Evolutionary conservation across 2,329 filamentous ascomycete genomes (phyloP).

Genomic region (Aureobasidium sp.): DNA sequence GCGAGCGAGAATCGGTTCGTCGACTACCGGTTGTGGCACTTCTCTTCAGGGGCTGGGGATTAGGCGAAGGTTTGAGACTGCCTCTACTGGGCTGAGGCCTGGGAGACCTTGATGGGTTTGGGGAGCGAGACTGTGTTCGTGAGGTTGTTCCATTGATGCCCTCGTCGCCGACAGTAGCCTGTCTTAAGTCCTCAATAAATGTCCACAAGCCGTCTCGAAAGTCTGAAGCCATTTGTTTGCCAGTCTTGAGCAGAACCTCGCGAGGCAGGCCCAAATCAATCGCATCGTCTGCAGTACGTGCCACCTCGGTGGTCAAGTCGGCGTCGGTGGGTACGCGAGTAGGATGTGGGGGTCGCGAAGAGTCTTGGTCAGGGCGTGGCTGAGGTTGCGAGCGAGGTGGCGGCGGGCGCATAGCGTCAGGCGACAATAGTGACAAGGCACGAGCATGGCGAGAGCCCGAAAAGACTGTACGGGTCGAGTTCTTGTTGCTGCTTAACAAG

Average conservation of each 20-base stretch:
- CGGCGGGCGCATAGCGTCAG: conserved; percentile 24
- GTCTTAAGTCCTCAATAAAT: conserved; percentile 89
- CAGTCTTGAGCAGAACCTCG: conserved; percentile 48
- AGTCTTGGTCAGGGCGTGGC: neutral
- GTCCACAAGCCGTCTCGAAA: conserved; percentile 86
- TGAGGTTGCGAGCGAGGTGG: conserved; percentile 1
- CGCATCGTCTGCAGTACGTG: conserved; percentile 30
- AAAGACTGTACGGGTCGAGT: conserved; percentile 52
- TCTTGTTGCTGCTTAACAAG: conserved; percentile 47
- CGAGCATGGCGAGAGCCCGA: conserved; percentile 55
- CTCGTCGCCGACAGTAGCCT: conserved; percentile 94
- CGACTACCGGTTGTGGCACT: conserved; percentile 13
- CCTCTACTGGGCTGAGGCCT: neutral
- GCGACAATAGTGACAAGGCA: conserved; percentile 78
- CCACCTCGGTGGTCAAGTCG: conserved; percentile 22
- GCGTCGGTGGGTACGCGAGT: conserved; percentile 15
- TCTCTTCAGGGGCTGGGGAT: neutral
- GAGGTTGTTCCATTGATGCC: conserved; percentile 33
- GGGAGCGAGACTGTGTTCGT: conserved; percentile 12
- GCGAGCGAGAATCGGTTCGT: conserved; percentile 1
- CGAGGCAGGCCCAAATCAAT: conserved; percentile 31
- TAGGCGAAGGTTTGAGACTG: neutral
- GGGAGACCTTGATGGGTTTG: conserved; percentile 5
- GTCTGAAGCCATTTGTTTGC: conserved; percentile 80
- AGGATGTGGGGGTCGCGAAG: conserved; percentile 5